phyloP scores from a whole-genome alignment of 306 rosid species.

The Begonia masoniana region DNA sequence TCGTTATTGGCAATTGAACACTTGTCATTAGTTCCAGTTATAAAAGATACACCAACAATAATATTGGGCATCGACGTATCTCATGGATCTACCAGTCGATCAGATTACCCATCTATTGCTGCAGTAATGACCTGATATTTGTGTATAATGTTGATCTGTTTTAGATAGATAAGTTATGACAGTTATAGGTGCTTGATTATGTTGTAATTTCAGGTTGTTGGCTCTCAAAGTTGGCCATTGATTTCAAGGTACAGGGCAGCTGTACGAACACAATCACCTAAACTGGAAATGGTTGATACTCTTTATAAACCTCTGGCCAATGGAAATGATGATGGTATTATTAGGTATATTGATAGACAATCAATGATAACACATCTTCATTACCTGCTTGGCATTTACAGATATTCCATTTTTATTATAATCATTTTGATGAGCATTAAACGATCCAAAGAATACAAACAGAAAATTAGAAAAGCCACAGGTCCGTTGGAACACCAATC shows the following conservation, averaged over 20 bases:
- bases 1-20: slow-evolving; percentile 77
- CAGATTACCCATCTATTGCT: slow-evolving; percentile 74
- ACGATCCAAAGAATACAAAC: too few relatives aligned
- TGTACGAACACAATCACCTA: slow-evolving; percentile 68
- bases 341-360: slow-evolving; percentile 37
- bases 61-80: slow-evolving; percentile 96
- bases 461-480: too few relatives aligned
- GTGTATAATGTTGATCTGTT: slow-evolving; percentile 8
- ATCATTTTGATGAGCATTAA: too few relatives aligned
- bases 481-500: too few relatives aligned
- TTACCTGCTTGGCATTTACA: too few relatives aligned
- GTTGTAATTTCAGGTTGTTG: slow-evolving; percentile 55
- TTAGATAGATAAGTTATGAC: not conserved
- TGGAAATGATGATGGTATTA: slow-evolving; percentile 75
- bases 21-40: slow-evolving; percentile 48
- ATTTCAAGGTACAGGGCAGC: slow-evolving; percentile 91
- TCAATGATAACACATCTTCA: not conserved
- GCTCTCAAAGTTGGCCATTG: slow-evolving; percentile 76
- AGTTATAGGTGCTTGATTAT: slow-evolving; percentile 5
- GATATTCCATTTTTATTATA: too few relatives aligned
- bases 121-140: slow-evolving; percentile 39
- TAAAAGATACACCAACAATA: slow-evolving; percentile 71
- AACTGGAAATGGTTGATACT: slow-evolving; percentile 76
- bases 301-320: slow-evolving; percentile 65
- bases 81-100: slow-evolving; percentile 55